Conservation (phyloP, 1,139 yeast genomes). For the Hansenula sp. region DNA sequence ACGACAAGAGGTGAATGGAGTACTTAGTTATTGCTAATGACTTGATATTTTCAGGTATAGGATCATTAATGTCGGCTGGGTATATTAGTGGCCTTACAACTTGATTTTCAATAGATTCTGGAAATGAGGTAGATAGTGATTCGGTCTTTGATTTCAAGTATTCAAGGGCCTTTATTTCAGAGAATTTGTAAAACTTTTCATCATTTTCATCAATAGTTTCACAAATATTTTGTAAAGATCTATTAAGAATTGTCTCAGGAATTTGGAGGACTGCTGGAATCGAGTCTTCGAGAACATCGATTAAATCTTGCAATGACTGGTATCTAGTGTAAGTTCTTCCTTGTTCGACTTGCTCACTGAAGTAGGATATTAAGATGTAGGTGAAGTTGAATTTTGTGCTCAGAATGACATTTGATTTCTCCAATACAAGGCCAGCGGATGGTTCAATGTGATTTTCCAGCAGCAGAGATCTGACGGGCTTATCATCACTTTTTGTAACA, state of each 20-base stretch:
- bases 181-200: conserved; percentile 43
- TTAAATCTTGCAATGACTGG: conserved; percentile 44
- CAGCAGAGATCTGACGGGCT: conserved; percentile 29
- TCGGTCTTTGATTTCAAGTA: conserved; percentile 32
- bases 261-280: conserved; percentile 28
- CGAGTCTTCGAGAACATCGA: conserved; percentile 37
- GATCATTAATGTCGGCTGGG: conserved; percentile 19
- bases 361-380: conserved; percentile 38
- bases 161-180: conserved; percentile 29
- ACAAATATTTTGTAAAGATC: conserved; percentile 34
- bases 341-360: conserved; percentile 27
- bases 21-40: conserved; percentile 12
- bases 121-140: conserved; percentile 28
- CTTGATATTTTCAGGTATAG: conserved; percentile 31
- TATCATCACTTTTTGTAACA: conserved; percentile 22
- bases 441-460: conserved; percentile 25
- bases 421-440: conserved; percentile 23
- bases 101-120: conserved; percentile 19
- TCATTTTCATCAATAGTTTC: conserved; percentile 43
- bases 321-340: conserved; percentile 29
- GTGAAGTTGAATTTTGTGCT: conserved; percentile 40
- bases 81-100: conserved; percentile 20
- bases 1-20: conserved; percentile 17
- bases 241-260: conserved; percentile 23
- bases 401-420: conserved; percentile 35